A percentile compares a stretch with the other conserved stretches of the same genome.
These are phyloP conservation scores for Cordyceps farinosa DNA, from an alignment of 2,329 filamentous ascomycete species.

Conservation along the genomic window DNA sequence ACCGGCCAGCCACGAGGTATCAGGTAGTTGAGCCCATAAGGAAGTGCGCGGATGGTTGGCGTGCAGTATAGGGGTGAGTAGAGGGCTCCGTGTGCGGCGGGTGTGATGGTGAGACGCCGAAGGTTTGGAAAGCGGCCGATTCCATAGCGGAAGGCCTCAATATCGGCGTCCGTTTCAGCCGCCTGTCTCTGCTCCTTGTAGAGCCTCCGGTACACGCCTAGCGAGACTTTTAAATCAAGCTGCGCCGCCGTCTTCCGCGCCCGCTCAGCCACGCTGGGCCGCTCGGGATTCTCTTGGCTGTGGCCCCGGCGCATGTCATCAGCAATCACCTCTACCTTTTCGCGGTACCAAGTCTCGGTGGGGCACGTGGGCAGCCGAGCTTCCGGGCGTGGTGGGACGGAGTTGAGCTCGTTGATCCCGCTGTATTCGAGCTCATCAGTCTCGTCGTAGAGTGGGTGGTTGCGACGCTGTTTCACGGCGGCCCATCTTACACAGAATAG, in stretches of 20 bases:
- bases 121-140: constrained; percentile 31
- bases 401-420: neutral
- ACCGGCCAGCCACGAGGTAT: constrained; percentile 32
- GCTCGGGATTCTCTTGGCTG: neutral
- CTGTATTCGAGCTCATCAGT: neutral
- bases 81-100: constrained; percentile 32
- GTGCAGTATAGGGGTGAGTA: constrained; percentile 35
- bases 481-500: neutral
- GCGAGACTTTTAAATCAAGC: neutral
- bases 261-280: neutral
- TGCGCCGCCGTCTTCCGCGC: neutral
- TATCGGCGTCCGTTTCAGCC: constrained; percentile 22
- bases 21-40: constrained; percentile 35
- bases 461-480: neutral
- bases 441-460: neutral
- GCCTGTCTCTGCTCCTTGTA: neutral
- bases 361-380: no score
- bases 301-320: neutral
- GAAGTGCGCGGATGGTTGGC: constrained; percentile 36
- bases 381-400: no score
- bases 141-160: constrained; percentile 28
- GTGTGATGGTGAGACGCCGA: constrained; percentile 33
- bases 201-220: neutral
- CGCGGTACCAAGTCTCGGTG: no score
- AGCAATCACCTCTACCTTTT: neutral